Base-by-base conservation (phyloP, 2,329 filamentous ascomycete genomes). In the Botrytis squamosa region DNA sequence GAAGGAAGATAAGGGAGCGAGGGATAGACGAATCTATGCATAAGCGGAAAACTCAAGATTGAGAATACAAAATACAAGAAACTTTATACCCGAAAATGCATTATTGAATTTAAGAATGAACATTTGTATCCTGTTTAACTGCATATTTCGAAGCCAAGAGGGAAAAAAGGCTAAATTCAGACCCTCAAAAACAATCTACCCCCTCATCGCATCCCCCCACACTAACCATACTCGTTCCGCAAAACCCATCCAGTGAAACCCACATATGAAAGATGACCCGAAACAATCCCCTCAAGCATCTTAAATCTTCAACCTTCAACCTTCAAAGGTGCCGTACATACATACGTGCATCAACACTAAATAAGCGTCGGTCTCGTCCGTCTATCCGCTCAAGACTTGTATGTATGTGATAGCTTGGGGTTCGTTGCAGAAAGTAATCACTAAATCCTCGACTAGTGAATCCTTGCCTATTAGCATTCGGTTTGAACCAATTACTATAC, bases 321-420 rank as follows among this genome's bases (percentile, higher is more conserved):
- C 46, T 40, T 55, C 36, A 57, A 40, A 55, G 49, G 65, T 68
- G 46, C 65, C 65, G 36, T 55, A 38, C 65, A 57, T 55, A 38
- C 65, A 68, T 68, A 40, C 65, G 29, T 66, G 49, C 65, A 68
- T n/a, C 36, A 40, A 55, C 33, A 52, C 64, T 66, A 68, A 55
- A 29, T 9, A 55, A 68, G 36, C 65, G 38, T 42, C 49, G 46
- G 65, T n/a, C 46, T 55, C 25, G 49, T 57, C 36, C 36, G 49
- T 42, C 36, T 36, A n/a, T 40, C 44, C 64, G 44, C 33, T 52
- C 52, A 10, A 52, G 10, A 52, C 7, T 29, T 29, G 22, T 52
- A 67, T 29, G 65, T 68, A 57, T 68, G 36, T 57, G 46, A 68
- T 68, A n/a, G 29, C 33, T 67, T 16, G 33, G 33, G 44, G 44